phyloP scores from a whole-genome alignment of 2,329 filamentous ascomycete genomes.

The Calonectria naviculata region DNA sequence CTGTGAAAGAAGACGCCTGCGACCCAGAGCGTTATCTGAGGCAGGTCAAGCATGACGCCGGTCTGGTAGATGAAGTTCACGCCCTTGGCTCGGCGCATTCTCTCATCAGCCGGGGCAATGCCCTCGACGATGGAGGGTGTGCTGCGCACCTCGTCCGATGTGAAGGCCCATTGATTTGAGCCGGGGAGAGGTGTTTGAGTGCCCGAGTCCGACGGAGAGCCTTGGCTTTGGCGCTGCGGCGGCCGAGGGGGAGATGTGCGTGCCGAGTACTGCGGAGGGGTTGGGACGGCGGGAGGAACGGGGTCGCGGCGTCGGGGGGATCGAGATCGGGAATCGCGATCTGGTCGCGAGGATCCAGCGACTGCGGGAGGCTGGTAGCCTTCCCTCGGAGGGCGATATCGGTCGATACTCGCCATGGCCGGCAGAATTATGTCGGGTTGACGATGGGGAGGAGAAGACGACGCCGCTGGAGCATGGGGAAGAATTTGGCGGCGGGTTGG shows the following conservation, averaged over 20 bases:
- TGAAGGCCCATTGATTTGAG: slow-evolving; percentile 87
- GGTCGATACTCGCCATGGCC: slow-evolving; percentile 69
- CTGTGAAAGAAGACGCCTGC: slow-evolving; percentile 95
- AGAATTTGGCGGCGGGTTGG: neutral
- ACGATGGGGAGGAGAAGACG: slow-evolving; percentile 28
- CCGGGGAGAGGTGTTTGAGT: slow-evolving; percentile 50
- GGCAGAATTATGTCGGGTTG: slow-evolving; percentile 38
- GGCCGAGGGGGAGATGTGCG: slow-evolving; percentile 66
- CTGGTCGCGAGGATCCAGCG: slow-evolving; percentile 51
- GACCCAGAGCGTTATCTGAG: slow-evolving; percentile 91
- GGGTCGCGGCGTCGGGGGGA: slow-evolving; percentile 59
- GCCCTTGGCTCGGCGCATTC: slow-evolving; percentile 85
- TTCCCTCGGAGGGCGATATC: slow-evolving; percentile 67
- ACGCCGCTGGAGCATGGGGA: slow-evolving; percentile 40
- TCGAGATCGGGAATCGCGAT: slow-evolving; percentile 61
- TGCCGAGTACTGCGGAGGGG: slow-evolving; percentile 67
- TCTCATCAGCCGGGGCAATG: slow-evolving; percentile 80
- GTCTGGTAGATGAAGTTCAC: slow-evolving; percentile 97
- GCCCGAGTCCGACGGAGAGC: slow-evolving; percentile 54
- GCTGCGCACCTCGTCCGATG: slow-evolving; percentile 81
- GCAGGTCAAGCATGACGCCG: slow-evolving; percentile 90
- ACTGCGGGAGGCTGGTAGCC: slow-evolving; percentile 66
- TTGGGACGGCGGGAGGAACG: slow-evolving; percentile 70
- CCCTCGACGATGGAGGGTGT: slow-evolving; percentile 89
- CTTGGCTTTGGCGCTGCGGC: slow-evolving; percentile 54